phyloP scores from a whole-genome alignment of 805 yeast species.

The Nakazawaea holstii region DNA sequence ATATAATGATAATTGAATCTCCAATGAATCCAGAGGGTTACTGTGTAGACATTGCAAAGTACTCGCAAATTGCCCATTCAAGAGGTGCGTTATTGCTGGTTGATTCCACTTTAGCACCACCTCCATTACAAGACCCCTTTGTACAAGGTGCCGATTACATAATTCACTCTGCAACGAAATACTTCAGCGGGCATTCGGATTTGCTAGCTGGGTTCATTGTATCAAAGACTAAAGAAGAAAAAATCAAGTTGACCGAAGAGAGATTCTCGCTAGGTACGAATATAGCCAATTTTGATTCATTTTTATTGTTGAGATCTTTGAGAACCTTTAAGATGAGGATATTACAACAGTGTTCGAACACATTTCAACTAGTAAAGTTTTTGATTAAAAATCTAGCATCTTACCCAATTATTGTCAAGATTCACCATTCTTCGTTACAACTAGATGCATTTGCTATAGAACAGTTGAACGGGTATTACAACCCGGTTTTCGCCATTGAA shows the following conservation, averaged over 20 bases:
- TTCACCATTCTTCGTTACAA: constrained; percentile 46
- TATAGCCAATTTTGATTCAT: constrained; percentile 45
- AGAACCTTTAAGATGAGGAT: constrained; percentile 48
- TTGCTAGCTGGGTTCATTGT: constrained; percentile 48
- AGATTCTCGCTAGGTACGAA: constrained; percentile 44
- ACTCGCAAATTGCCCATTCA: constrained; percentile 37
- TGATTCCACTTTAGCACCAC: constrained; percentile 54
- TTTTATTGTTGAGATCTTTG: constrained; percentile 41
- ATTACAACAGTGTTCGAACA: constrained; percentile 38
- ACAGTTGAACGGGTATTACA: constrained; percentile 36
- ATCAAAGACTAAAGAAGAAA: constrained; percentile 29
- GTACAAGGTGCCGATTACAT: constrained; percentile 46
- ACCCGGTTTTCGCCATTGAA: constrained; percentile 44
- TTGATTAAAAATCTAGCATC: constrained; percentile 27
- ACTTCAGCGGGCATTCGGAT: constrained; percentile 52
- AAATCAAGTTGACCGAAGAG: constrained; percentile 30
- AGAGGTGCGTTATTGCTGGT: constrained; percentile 39
- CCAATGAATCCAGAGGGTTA: constrained; percentile 51
- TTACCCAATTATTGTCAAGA: constrained; percentile 27
- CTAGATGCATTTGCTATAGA: constrained; percentile 29
- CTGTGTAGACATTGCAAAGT: constrained; percentile 34
- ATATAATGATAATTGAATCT: constrained; percentile 45
- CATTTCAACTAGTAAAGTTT: constrained; percentile 35
- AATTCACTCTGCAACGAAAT: constrained; percentile 52
- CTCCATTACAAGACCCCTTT: constrained; percentile 50